Evolutionary conservation across 441 rosid species (phyloP).

Genomic region (Omphalea diandra): DNA sequence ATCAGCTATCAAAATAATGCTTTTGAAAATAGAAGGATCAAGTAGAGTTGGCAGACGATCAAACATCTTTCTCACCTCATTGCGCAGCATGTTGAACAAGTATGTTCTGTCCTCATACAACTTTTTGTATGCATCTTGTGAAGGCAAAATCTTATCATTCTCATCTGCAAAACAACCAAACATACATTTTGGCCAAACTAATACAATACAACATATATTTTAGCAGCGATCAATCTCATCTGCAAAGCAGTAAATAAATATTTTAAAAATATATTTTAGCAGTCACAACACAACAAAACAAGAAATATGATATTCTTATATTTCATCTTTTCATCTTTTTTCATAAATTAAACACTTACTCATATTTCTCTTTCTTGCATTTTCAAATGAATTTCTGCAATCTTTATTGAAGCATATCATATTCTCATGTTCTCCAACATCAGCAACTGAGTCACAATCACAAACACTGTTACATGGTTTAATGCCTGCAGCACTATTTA

Average conservation of each 20-base stretch:
- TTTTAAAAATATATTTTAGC: no score
- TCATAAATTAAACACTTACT: background rate
- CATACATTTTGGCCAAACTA: background rate
- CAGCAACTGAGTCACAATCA: no score
- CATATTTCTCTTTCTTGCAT: background rate
- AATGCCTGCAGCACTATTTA: no score
- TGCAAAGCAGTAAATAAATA: no score
- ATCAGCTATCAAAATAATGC: background rate
- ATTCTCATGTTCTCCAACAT: background rate
- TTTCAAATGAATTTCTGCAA: background rate
- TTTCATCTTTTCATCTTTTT: background rate
- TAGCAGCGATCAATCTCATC: background rate
- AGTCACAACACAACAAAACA: no score
- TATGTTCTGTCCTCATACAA: background rate
- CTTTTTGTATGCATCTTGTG: slow-evolving; percentile 1
- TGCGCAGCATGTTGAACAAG: background rate
- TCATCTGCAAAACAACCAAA: background rate
- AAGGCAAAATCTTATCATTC: background rate
- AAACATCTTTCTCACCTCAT: background rate
- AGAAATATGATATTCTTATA: background rate
- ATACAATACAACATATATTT: background rate
- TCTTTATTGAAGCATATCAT: background rate
- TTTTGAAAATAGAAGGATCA: slow-evolving; percentile 4
- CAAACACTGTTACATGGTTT: no score
- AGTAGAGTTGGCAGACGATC: background rate